Conservation (phyloP, 1,284 basidiomycete genomes). For the Tilletia indica region DNA sequence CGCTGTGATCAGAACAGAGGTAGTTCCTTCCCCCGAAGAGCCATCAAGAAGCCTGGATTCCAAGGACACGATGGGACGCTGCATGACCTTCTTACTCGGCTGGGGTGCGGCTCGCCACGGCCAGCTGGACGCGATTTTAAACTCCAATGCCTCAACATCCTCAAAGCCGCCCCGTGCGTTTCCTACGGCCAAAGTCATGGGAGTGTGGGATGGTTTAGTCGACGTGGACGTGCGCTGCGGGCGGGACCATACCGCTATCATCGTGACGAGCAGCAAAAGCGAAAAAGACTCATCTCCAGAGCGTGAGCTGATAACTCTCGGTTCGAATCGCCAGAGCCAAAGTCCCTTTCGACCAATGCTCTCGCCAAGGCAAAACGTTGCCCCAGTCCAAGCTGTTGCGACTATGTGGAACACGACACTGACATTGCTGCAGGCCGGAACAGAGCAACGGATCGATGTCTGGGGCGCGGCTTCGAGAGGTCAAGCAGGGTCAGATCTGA, state of each 20-base stretch:
- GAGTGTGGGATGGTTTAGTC: background rate
- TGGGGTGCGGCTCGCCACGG: slow-evolving; percentile 26
- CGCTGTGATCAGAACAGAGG: background rate
- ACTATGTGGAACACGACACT: slow-evolving; percentile 17
- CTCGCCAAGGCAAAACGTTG: background rate
- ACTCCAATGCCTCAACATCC: too few species aligned
- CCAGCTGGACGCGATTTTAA: background rate
- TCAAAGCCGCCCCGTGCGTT: background rate
- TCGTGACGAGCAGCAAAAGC: background rate
- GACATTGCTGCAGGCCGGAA: background rate
- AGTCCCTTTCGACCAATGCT: background rate
- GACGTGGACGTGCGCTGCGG: background rate
- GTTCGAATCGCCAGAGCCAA: background rate
- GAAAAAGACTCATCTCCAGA: background rate
- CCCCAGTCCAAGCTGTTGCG: background rate
- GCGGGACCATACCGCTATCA: background rate
- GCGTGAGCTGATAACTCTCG: background rate
- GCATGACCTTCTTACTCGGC: slow-evolving; percentile 15
- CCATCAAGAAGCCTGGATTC: too few species aligned
- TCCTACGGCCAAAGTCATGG: background rate
- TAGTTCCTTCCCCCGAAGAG: too few species aligned
- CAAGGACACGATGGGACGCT: too few species aligned
- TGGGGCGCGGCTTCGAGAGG: slow-evolving; percentile 13
- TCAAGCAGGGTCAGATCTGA: background rate
- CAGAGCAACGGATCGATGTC: background rate